phyloP scores from a whole-genome alignment of 441 rosid genomes.

The Hura crepitans region DNA sequence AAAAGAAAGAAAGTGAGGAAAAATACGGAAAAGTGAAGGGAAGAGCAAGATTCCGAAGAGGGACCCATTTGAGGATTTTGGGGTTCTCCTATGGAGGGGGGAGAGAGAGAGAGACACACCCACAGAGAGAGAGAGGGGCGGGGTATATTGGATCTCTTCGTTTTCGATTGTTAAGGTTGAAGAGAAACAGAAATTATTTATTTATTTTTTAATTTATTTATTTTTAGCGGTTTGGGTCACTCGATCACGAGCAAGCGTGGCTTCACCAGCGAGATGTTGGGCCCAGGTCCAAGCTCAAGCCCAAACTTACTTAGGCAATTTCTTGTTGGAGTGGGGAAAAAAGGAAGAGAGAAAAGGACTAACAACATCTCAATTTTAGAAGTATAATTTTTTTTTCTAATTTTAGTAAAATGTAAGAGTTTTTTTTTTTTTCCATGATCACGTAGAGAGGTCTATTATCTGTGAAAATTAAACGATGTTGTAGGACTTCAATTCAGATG shows the following conservation, averaged over 20 bases:
- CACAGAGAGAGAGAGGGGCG: background rate
- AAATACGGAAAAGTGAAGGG: slow-evolving; percentile 16
- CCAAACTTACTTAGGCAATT: background rate
- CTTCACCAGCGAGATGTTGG: background rate
- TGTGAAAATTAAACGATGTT: too few species aligned
- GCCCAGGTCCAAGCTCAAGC: background rate
- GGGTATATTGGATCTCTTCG: background rate
- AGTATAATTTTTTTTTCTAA: too few species aligned
- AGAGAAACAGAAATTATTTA: background rate
- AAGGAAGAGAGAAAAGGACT: too few species aligned
- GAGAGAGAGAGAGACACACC: background rate
- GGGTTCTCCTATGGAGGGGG: background rate
- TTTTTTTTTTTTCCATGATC: too few species aligned
- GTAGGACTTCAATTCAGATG: too few species aligned
- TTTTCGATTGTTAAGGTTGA: background rate
- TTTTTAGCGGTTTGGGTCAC: background rate
- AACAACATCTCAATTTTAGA: too few species aligned
- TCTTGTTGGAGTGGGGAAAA: too few species aligned
- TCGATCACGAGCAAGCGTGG: background rate
- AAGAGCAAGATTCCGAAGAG: background rate
- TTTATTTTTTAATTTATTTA: background rate
- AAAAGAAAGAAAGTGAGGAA: slow-evolving; percentile 11
- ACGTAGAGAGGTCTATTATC: too few species aligned
- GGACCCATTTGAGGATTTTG: slow-evolving; percentile 13
- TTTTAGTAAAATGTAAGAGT: too few species aligned